These are phyloP conservation scores for Aspergillus affinis DNA, from an alignment of 495 filamentous ascomycete species.

Conservation along the genomic window DNA sequence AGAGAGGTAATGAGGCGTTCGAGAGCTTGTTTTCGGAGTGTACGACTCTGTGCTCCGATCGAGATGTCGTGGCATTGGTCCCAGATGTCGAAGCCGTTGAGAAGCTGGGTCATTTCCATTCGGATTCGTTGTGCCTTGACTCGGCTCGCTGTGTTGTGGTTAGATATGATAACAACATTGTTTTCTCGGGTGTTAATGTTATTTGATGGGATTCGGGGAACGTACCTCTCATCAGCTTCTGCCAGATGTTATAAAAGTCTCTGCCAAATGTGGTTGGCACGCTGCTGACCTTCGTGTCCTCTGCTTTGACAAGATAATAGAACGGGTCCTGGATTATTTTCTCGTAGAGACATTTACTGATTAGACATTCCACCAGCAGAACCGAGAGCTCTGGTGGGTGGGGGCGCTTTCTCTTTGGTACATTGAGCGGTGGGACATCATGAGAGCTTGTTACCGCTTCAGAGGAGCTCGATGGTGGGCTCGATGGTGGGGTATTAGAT, in stretches of 20 bases:
- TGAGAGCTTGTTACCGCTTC: neutral
- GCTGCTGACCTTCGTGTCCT: neutral
- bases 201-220: neutral
- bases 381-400: neutral
- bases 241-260: neutral
- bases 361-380: neutral
- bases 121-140: neutral
- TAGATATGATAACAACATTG: neutral
- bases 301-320: neutral
- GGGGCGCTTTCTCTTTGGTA: neutral
- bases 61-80: neutral
- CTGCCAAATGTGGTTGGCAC: neutral
- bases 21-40: neutral
- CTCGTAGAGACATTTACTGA: neutral
- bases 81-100: neutral
- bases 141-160: neutral
- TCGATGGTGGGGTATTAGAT: neutral
- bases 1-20: neutral
- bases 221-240: neutral
- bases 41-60: neutral
- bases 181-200: neutral
- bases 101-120: neutral
- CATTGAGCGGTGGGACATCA: neutral
- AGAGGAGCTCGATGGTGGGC: neutral
- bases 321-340: neutral